Evolutionary conservation across 2,329 filamentous ascomycete genomes (phyloP).

Genomic region (Orbilia javanica): DNA sequence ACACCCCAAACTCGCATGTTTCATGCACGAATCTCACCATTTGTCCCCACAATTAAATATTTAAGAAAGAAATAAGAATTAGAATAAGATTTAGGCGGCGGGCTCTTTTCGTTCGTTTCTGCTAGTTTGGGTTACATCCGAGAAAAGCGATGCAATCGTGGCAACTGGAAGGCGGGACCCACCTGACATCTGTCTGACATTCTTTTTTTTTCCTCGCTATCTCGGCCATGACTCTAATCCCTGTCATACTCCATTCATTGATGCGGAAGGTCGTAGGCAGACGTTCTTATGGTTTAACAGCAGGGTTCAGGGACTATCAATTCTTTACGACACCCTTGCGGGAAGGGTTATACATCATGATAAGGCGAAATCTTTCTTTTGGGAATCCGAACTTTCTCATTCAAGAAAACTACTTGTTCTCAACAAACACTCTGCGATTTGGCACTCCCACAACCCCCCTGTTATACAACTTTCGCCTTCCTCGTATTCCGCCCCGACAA

Average conservation of each 20-base stretch:
- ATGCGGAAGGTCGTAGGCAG: constrained; percentile 57
- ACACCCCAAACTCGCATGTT: not conserved
- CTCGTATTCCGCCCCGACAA: constrained; percentile 29
- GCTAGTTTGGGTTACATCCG: constrained; percentile 44
- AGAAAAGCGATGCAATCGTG: constrained; percentile 27
- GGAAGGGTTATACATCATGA: not conserved
- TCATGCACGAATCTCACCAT: not conserved
- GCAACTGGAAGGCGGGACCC: constrained; percentile 24
- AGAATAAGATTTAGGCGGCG: constrained; percentile 39
- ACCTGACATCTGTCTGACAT: constrained; percentile 40
- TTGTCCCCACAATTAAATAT: constrained; percentile 23
- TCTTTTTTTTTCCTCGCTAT: constrained; percentile 38
- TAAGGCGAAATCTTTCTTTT: constrained; percentile 9
- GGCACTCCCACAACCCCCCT: not conserved
- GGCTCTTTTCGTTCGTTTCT: constrained; percentile 44
- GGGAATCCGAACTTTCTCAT: not conserved
- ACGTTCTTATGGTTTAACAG: constrained; percentile 33
- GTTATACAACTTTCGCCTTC: constrained; percentile 1
- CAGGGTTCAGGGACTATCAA: constrained; percentile 27
- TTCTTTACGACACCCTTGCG: not conserved
- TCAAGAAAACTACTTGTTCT: not conserved
- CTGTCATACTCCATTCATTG: constrained; percentile 27
- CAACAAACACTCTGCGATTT: constrained; percentile 2
- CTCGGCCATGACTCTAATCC: constrained; percentile 25
- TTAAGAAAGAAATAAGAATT: constrained; percentile 23